Conservation (phyloP, 805 yeast species). For the Schwanniomyces vanrijiae region DNA sequence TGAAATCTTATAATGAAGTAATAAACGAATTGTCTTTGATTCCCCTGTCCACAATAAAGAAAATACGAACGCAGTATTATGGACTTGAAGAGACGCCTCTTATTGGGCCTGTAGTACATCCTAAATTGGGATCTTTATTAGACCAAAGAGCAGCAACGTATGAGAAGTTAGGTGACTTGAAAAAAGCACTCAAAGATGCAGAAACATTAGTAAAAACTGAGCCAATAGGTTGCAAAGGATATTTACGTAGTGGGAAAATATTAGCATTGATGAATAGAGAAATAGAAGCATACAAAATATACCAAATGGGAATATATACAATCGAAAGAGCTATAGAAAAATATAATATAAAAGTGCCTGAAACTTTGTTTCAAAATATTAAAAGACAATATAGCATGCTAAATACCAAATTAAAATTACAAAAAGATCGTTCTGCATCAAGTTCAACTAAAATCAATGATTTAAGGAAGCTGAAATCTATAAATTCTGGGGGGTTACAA, state of each 20-base stretch:
- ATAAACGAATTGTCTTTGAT: constrained; percentile 16
- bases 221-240: constrained; percentile 51
- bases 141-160: constrained; percentile 53
- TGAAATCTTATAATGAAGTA: constrained; percentile 25
- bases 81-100: constrained; percentile 24
- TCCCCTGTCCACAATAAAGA: constrained; percentile 12
- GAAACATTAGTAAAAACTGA: constrained; percentile 31
- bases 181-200: constrained; percentile 39
- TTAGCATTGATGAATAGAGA: constrained; percentile 20
- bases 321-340: constrained; percentile 31
- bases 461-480: not conserved
- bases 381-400: constrained; percentile 21
- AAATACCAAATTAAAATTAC: constrained; percentile 20
- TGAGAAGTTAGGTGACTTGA: constrained; percentile 36
- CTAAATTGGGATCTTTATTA: constrained; percentile 31
- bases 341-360: constrained; percentile 28
- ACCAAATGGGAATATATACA: constrained; percentile 37
- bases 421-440: not conserved
- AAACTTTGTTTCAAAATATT: constrained; percentile 27
- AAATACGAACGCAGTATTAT: constrained; percentile 17
- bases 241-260: constrained; percentile 44
- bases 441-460: not conserved
- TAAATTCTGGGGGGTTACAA: constrained; percentile 1
- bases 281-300: constrained; percentile 33
- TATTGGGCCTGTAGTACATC: constrained; percentile 32